A percentile compares a stretch with the other conserved stretches of the same genome.
phyloP scores from a whole-genome alignment of 371 early-diverging fungal species.

The Mortierella sp. region DNA sequence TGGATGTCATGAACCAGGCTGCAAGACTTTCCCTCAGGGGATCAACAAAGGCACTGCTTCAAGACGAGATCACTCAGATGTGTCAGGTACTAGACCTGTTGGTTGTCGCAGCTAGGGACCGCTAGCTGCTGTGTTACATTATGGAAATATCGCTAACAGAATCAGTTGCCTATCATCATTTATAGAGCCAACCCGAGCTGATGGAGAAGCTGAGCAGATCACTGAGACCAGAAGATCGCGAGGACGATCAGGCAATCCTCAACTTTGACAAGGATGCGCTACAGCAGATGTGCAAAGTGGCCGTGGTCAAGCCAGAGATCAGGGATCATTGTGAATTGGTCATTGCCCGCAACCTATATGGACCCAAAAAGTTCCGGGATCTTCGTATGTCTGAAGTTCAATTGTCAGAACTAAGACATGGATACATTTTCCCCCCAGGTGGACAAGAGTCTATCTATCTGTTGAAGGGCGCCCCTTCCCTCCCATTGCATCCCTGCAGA shows the following conservation, averaged over 20 bases:
- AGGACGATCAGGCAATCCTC: conserved; percentile 54
- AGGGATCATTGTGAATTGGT: conserved; percentile 53
- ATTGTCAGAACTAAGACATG: conserved; percentile 38
- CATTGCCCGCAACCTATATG: conserved; percentile 52
- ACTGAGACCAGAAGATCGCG: conserved; percentile 41
- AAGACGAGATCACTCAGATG: conserved; percentile 52
- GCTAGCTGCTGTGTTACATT: not conserved
- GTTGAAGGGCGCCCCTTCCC: conserved; percentile 50
- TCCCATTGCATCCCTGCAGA: conserved; percentile 52
- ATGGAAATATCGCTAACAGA: not conserved
- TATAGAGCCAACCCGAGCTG: conserved; percentile 44
- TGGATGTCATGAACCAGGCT: conserved; percentile 53
- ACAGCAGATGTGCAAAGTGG: conserved; percentile 52
- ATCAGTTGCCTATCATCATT: not conserved
- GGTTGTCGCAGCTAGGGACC: not conserved
- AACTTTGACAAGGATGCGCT: conserved; percentile 53
- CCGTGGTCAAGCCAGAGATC: conserved; percentile 46
- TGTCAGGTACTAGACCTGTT: conserved; percentile 24
- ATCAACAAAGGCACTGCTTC: conserved; percentile 40
- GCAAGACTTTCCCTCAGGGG: conserved; percentile 31
- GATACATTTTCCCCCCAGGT: conserved; percentile 52
- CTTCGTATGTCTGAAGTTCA: conserved; percentile 54
- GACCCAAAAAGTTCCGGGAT: conserved; percentile 54
- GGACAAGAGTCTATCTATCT: conserved; percentile 56
- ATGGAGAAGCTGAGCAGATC: conserved; percentile 49